Percentiles rank a stretch among this genome's conserved stretches.
These are phyloP conservation scores for Gaeumannomyces tritici DNA, from an alignment of 2,329 filamentous ascomycete species.

Conservation along the genomic window DNA sequence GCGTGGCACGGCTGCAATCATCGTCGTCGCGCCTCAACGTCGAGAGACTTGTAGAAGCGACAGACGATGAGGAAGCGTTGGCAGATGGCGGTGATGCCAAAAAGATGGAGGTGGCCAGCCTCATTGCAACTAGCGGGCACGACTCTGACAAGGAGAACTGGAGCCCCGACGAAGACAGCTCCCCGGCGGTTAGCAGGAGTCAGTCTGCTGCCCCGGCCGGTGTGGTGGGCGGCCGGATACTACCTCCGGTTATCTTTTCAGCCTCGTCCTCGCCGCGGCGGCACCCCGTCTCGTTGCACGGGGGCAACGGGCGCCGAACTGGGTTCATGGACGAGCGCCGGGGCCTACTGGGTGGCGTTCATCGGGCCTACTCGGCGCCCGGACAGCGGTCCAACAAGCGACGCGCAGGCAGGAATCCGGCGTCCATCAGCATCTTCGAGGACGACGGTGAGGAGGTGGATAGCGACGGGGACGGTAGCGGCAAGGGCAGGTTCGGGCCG, in stretches of 20 bases:
- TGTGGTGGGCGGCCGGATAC: slow-evolving; percentile 3
- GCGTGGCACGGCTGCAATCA: slow-evolving; percentile 48
- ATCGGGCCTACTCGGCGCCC: not conserved
- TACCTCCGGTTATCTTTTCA: slow-evolving; percentile 9
- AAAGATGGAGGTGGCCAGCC: slow-evolving; percentile 31
- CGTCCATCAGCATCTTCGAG: slow-evolving; percentile 39
- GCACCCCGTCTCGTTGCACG: slow-evolving; percentile 13
- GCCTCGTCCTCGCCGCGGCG: slow-evolving; percentile 15
- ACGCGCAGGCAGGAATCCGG: slow-evolving; percentile 17
- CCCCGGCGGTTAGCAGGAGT: slow-evolving; percentile 10
- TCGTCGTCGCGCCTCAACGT: slow-evolving; percentile 13
- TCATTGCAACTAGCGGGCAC: slow-evolving; percentile 37
- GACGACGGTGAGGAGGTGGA: slow-evolving; percentile 21
- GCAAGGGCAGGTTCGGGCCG: slow-evolving; percentile 4
- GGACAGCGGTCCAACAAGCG: not conserved
- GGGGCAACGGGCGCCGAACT: slow-evolving; percentile 9
- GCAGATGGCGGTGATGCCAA: slow-evolving; percentile 19
- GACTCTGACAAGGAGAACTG: slow-evolving; percentile 98
- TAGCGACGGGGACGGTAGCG: slow-evolving; percentile 1
- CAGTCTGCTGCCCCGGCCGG: not conserved
- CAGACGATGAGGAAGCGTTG: slow-evolving; percentile 25
- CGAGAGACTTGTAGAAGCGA: slow-evolving; percentile 12
- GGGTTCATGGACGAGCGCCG: slow-evolving; percentile 19
- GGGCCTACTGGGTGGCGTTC: not conserved
- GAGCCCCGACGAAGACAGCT: slow-evolving; percentile 44